Evolutionary conservation across 2,329 filamentous ascomycete genomes (phyloP).

Genomic region (Monilinia fructicola): DNA sequence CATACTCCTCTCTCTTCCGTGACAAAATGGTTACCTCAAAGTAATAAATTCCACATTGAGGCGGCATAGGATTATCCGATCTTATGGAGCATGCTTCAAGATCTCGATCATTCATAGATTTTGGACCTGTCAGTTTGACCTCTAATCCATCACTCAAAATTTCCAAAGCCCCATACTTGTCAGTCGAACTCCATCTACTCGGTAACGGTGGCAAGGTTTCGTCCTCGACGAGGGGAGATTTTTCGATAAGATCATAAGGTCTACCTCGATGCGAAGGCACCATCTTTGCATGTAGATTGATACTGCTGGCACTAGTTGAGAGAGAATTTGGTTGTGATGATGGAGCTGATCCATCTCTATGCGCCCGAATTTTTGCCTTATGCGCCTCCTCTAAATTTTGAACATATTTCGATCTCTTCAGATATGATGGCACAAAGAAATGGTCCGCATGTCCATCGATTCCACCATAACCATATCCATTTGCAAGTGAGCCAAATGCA

Average conservation of each 20-base stretch:
- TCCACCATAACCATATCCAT: slow-evolving; percentile 34
- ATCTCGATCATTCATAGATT: slow-evolving; percentile 52
- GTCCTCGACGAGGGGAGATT: slow-evolving; percentile 60
- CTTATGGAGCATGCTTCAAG: slow-evolving; percentile 81
- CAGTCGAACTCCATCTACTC: slow-evolving; percentile 75
- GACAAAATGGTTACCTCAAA: slow-evolving; percentile 72
- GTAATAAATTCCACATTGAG: slow-evolving; percentile 91
- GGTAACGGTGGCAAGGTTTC: slow-evolving; percentile 70
- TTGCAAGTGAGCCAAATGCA: slow-evolving; percentile 39
- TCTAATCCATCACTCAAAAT: slow-evolving; percentile 71
- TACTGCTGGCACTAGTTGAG: slow-evolving; percentile 57
- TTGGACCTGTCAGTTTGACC: slow-evolving; percentile 57
- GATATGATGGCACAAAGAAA: slow-evolving; percentile 84
- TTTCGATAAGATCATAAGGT: slow-evolving; percentile 82
- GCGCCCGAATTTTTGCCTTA: slow-evolving; percentile 55
- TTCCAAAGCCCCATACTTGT: slow-evolving; percentile 73
- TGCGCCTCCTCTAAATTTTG: slow-evolving; percentile 71
- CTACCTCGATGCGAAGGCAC: slow-evolving; percentile 70
- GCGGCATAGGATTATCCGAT: slow-evolving; percentile 81
- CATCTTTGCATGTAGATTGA: slow-evolving; percentile 54
- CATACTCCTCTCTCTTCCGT: slow-evolving; percentile 66
- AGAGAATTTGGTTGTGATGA: slow-evolving; percentile 49
- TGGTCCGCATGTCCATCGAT: slow-evolving; percentile 38
- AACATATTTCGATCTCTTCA: slow-evolving; percentile 75
- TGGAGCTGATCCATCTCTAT: slow-evolving; percentile 46